Conservation (phyloP, 1,139 yeast genomes). For the Yamadazyma oceani region DNA sequence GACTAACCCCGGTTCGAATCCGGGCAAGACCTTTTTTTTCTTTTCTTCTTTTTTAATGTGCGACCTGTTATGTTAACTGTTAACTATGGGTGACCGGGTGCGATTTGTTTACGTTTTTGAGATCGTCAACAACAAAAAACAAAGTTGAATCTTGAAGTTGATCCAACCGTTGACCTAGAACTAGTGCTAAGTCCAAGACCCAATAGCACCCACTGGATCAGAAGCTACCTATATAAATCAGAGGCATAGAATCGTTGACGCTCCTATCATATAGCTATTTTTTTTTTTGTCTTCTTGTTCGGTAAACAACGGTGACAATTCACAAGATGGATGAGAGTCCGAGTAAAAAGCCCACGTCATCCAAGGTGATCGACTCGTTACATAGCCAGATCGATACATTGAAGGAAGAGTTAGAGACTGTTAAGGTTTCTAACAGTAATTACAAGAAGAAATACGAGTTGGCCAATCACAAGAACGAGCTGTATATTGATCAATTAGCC, state of each 20-base stretch:
- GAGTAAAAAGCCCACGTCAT: conserved; percentile 33
- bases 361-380: conserved; percentile 58
- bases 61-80: conserved; percentile 27
- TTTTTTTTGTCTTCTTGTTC: not conserved
- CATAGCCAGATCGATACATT: conserved; percentile 54
- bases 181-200: too few relatives aligned
- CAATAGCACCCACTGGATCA: too few relatives aligned
- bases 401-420: conserved; percentile 49
- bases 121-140: not conserved
- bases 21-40: conserved; percentile 77
- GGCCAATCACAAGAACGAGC: conserved; percentile 52
- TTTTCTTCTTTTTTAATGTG: not conserved
- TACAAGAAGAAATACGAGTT: conserved; percentile 50
- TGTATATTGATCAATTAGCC: conserved; percentile 64
- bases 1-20: conserved; percentile 93
- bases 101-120: not conserved
- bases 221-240: too few relatives aligned
- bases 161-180: not conserved
- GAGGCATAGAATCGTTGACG: too few relatives aligned
- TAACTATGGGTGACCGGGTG: not conserved
- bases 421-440: conserved; percentile 38
- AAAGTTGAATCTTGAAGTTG: too few relatives aligned
- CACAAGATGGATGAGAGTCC: conserved; percentile 20
- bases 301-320: too few relatives aligned
- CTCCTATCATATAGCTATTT: too few relatives aligned